A percentile compares a stretch with the other conserved stretches of the same genome.
These are phyloP conservation scores for Aureobasidium melanogenum DNA, from an alignment of 2,329 filamentous ascomycete genomes.

Conservation along the genomic window DNA sequence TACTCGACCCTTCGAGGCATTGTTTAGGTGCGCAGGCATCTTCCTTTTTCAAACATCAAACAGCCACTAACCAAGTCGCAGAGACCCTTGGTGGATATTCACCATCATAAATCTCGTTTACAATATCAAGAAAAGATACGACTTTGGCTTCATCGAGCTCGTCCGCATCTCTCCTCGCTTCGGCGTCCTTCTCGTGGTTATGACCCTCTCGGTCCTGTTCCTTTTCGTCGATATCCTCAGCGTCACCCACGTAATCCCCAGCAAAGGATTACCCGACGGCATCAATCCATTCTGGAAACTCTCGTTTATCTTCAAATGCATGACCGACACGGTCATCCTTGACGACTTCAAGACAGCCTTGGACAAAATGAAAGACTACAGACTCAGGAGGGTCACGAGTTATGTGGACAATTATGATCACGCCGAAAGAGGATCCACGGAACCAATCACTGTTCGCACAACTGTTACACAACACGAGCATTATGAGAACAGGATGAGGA, in stretches of 20 bases:
- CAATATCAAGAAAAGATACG: slow-evolving; percentile 55
- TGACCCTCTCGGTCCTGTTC: slow-evolving; percentile 53
- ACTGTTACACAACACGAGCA: slow-evolving; percentile 7
- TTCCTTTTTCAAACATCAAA: neutral
- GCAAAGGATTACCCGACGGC: slow-evolving; percentile 32
- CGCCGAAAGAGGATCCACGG: neutral
- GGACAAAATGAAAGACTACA: slow-evolving; percentile 38
- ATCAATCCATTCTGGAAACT: slow-evolving; percentile 61
- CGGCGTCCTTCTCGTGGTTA: slow-evolving; percentile 51
- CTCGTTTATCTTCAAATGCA: slow-evolving; percentile 48
- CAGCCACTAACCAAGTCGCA: slow-evolving; percentile 28
- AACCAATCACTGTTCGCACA: slow-evolving; percentile 4
- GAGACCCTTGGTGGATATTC: slow-evolving; percentile 62
- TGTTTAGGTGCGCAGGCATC: slow-evolving; percentile 35
- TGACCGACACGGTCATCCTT: slow-evolving; percentile 57
- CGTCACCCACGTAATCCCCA: slow-evolving; percentile 38
- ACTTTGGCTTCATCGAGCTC: slow-evolving; percentile 49
- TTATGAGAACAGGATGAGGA: neutral
- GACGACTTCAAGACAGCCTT: slow-evolving; percentile 59
- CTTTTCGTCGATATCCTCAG: slow-evolving; percentile 53
- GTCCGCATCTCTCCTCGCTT: slow-evolving; percentile 55
- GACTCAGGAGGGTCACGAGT: slow-evolving; percentile 27
- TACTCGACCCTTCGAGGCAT: slow-evolving; percentile 47
- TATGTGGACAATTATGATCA: neutral
- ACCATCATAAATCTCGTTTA: slow-evolving; percentile 52